Conservation (phyloP, 1,284 basidiomycete species). For the Sparassis latifolia region DNA sequence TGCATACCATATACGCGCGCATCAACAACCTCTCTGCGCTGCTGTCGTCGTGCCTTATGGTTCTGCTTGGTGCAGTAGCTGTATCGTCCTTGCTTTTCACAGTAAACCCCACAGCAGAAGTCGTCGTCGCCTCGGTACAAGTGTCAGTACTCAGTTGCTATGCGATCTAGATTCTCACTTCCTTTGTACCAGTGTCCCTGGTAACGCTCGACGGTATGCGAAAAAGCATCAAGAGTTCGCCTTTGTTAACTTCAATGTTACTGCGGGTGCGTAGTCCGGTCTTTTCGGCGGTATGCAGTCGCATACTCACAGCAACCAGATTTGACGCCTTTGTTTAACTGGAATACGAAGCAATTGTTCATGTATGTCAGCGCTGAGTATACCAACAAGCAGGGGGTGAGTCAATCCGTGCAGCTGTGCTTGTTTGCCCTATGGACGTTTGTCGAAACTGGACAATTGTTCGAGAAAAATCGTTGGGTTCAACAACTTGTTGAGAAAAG, state of each 20-base stretch:
- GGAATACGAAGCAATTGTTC: conserved; percentile 94
- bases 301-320: conserved; percentile 37
- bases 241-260: conserved; percentile 72
- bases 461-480: too few relatives aligned
- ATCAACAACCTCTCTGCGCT: conserved; percentile 70
- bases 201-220: conserved; percentile 48
- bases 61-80: conserved; percentile 67
- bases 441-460: not conserved
- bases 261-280: conserved; percentile 48
- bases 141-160: conserved; percentile 16
- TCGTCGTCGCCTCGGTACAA: conserved; percentile 30
- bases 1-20: conserved; percentile 66
- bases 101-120: conserved; percentile 46
- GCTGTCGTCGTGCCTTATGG: conserved; percentile 75
- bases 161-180: not conserved
- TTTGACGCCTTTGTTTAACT: conserved; percentile 77
- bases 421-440: not conserved
- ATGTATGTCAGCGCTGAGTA: conserved; percentile 81
- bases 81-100: conserved; percentile 63
- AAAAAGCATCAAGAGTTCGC: conserved; percentile 63
- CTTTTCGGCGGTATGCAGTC: not conserved
- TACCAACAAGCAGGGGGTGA: conserved; percentile 61
- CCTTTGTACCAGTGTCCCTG: conserved; percentile 37
- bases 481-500: too few relatives aligned
- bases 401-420: conserved; percentile 21